Evolutionary conservation across 345 rosid species (phyloP), one percentile per base, ranked within the genome.

Genomic region (Angophora floribunda): DNA sequence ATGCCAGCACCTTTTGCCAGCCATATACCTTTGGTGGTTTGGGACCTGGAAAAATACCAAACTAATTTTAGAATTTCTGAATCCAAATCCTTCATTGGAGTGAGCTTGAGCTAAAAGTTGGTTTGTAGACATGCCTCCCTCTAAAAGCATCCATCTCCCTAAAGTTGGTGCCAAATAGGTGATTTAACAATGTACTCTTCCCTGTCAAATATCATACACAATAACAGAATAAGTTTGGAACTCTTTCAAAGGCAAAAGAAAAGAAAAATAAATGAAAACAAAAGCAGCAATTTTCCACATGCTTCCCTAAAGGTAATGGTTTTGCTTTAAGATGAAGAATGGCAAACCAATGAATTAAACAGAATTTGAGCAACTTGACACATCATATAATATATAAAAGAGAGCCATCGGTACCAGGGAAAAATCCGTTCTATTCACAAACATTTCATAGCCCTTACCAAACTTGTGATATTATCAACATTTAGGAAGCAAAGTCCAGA

Each of bases 21-120:
- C 99, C 99, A 98, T 88, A 98, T 96, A 90, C 99, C 99, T 92
- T 97, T 98, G 47, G 99, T 98, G 30, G 99, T 98, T 92, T 98
- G 99, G 59, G 98, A 95, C 94, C 99, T 98, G 84, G 82, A 44
- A 6, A 75, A 75, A 75, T 19, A 41, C 28, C 47, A 75, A 75
- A 75, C 84, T 19, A 8, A 26, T 75, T 75, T 75, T 36, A 75
- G 84, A 75, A 14, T 41, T 41, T 75, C 84, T 75, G 47, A 75
- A 75, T 75, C 47, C 84, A 75, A 75, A 75, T 41, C 84, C 84
- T 52, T 53, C 59, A 36, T 86, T 41, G 24, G 22, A 86, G 63
- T 53, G 63, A 53, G 65, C 0, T 26, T 53, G 63, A 53, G 65
- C 0, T 26, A 52, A 22, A 41, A 86, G 44, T 53, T 52, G 49